Conservation (phyloP, 768 basidiomycete species). For the Goffeauzyma gilvescens region DNA sequence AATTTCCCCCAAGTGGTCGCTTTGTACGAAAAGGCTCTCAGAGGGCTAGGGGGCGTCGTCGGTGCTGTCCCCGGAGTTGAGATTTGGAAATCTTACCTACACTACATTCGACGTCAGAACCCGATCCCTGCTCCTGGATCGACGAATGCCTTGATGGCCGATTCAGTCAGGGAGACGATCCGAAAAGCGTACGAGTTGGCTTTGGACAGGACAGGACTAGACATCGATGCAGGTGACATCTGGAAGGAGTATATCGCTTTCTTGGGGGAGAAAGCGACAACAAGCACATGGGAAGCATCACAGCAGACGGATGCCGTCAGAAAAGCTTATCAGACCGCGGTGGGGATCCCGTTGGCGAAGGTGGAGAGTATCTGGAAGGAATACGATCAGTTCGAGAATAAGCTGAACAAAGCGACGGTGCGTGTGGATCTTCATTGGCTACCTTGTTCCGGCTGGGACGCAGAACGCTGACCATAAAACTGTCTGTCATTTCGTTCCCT, state of each 20-base stretch:
- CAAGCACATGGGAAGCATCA: conserved; percentile 83
- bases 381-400: conserved; percentile 75
- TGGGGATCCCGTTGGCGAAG: conserved; percentile 84
- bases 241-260: conserved; percentile 92
- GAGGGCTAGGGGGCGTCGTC: conserved; percentile 24
- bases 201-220: conserved; percentile 68
- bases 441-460: too few relatives aligned
- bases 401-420: conserved; percentile 68
- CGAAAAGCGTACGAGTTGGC: conserved; percentile 86
- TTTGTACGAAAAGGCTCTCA: conserved; percentile 73
- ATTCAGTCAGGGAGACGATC: conserved; percentile 51
- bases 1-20: conserved; percentile 61
- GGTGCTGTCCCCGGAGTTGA: conserved; percentile 67
- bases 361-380: conserved; percentile 86
- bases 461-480: too few relatives aligned
- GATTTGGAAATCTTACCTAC: conserved; percentile 76
- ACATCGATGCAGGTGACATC: conserved; percentile 76
- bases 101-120: conserved; percentile 63
- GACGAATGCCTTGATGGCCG: conserved; percentile 21
- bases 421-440: too few relatives aligned
- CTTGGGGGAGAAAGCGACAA: conserved; percentile 54
- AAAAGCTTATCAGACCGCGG: conserved; percentile 78
- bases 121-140: conserved; percentile 34
- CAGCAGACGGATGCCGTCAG: conserved; percentile 86
- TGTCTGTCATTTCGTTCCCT: too few relatives aligned